Conservation (phyloP, 805 yeast species). For the Candida sithepensis region DNA sequence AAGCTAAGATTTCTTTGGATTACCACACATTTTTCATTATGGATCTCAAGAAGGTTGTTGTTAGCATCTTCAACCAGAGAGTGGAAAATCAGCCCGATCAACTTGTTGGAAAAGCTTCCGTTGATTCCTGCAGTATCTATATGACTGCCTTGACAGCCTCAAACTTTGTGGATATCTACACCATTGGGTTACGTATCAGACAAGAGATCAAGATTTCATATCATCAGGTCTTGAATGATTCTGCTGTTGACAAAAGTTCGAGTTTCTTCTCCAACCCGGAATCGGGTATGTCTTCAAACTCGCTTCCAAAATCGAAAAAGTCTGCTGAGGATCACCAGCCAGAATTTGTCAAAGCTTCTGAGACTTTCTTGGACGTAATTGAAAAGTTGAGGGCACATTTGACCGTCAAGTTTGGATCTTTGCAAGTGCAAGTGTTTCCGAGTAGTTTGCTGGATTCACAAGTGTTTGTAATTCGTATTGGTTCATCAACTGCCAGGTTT, state of each 20-base stretch:
- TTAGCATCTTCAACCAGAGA: conserved; percentile 68
- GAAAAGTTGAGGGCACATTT: conserved; percentile 62
- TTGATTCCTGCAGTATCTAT: conserved; percentile 55
- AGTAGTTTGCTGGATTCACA: conserved; percentile 75
- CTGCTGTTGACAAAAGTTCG: conserved; percentile 29
- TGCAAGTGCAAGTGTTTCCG: conserved; percentile 72
- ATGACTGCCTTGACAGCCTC: conserved; percentile 85
- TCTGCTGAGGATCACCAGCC: neutral
- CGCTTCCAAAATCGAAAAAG: neutral
- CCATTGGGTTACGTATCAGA: conserved; percentile 64
- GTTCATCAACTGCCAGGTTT: conserved; percentile 50
- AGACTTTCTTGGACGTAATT: conserved; percentile 24
- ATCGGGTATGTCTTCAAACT: neutral
- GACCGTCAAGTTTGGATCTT: conserved; percentile 53
- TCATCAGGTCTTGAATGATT: conserved; percentile 67
- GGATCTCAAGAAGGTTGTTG: conserved; percentile 41
- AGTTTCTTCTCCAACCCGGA: neutral
- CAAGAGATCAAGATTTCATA: conserved; percentile 73
- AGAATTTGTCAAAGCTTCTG: conserved; percentile 6
- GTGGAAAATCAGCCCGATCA: conserved; percentile 54
- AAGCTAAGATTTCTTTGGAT: conserved; percentile 69
- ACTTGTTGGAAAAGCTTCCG: conserved; percentile 46
- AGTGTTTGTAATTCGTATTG: conserved; percentile 62
- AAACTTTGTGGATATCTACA: conserved; percentile 71
- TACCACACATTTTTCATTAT: conserved; percentile 79